Conservation (phyloP, 208 protist genomes). For the Endotrypanum monterogeii region DNA sequence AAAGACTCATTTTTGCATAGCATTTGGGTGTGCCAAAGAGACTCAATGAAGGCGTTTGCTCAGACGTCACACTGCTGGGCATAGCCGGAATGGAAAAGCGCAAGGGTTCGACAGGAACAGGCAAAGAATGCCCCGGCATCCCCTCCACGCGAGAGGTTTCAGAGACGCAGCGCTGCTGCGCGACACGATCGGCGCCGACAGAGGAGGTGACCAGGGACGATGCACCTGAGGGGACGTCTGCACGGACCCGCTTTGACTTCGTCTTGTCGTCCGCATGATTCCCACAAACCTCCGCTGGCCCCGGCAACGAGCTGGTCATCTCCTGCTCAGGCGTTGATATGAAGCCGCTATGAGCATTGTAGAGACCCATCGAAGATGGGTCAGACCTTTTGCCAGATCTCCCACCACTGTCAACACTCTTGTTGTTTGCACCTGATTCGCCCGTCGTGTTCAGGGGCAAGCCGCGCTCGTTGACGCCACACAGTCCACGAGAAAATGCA, state of each 20-base stretch:
- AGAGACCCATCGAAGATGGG: constrained; percentile 26
- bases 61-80: not conserved
- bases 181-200: not conserved
- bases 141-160: not conserved
- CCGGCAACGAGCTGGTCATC: not conserved
- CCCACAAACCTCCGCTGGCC: not conserved
- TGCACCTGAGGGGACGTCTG: not conserved
- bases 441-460: constrained; percentile 5
- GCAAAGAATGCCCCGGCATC: constrained; percentile 1
- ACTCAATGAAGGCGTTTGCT: constrained; percentile 12
- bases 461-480: constrained; percentile 16
- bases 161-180: not conserved
- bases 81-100: constrained; percentile 12
- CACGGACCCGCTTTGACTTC: constrained; percentile 2
- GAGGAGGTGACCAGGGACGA: not conserved
- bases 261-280: not conserved
- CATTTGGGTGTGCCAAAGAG: constrained; percentile 10
- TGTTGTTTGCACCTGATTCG: constrained; percentile 1
- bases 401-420: constrained; percentile 4
- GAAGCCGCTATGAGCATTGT: constrained; percentile 38
- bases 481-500: constrained; percentile 9
- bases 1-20: not conserved
- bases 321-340: constrained; percentile 15
- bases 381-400: constrained; percentile 7
- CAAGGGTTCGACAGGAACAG: constrained; percentile 7